Evolutionary conservation across 352 stramenopile species (phyloP).

Genomic region (Thalassiosira hispida): DNA sequence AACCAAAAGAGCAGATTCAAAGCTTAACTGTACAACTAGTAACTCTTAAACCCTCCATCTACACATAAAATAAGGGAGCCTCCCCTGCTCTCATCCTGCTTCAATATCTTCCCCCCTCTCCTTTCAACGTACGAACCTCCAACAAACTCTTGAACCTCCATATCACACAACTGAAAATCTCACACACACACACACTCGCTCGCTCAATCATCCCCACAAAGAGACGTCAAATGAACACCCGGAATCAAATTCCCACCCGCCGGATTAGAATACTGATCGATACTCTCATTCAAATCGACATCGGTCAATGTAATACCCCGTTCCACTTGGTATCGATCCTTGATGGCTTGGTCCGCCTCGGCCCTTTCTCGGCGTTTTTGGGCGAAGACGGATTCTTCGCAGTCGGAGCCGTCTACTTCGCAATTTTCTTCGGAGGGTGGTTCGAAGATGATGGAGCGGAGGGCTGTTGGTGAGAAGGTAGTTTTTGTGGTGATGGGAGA

Average conservation of each 20-base stretch:
- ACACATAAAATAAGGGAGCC: no score
- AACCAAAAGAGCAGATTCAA: no score
- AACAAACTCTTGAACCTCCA: no score
- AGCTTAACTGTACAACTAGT: no score
- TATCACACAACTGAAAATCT: no score
- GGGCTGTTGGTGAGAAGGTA: background rate
- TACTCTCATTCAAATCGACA: slow-evolving; percentile 23
- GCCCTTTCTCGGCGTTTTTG: slow-evolving; percentile 31
- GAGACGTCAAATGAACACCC: slow-evolving; percentile 10
- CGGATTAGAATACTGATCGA: slow-evolving; percentile 36
- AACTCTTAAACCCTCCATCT: no score
- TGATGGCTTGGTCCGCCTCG: slow-evolving; percentile 11
- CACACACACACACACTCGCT: no score
- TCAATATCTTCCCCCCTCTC: no score
- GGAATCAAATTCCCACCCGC: slow-evolving; percentile 22
- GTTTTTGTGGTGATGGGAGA: background rate
- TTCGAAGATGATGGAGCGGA: slow-evolving; percentile 17
- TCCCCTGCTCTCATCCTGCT: no score
- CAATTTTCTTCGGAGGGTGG: slow-evolving; percentile 26
- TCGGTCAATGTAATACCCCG: slow-evolving; percentile 22
- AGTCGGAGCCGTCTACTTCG: slow-evolving; percentile 27
- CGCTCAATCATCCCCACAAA: slow-evolving; percentile 35
- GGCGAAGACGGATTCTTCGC: slow-evolving; percentile 33
- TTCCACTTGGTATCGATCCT: slow-evolving; percentile 16
- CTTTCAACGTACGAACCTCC: no score